phyloP scores from a whole-genome alignment of 805 yeast species.

The Cyberlindnera veronae region DNA sequence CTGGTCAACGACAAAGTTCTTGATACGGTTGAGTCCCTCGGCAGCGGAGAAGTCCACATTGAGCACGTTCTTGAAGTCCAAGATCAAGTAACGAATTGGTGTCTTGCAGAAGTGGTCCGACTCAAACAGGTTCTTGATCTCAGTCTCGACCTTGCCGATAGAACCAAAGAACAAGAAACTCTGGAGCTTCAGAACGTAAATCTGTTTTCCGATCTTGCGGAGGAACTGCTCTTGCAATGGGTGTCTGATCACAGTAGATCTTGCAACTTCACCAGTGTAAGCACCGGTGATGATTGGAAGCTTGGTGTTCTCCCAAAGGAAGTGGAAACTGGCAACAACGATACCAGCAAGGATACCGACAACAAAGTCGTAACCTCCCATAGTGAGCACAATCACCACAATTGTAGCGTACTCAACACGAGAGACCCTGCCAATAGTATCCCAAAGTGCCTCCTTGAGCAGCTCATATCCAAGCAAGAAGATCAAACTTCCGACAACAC shows the following conservation, averaged over 20 bases:
- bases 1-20: conserved; percentile 68
- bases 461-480: conserved; percentile 89
- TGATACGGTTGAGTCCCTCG: conserved; percentile 86
- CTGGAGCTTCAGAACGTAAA: conserved; percentile 79
- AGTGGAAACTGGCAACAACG: conserved; percentile 87
- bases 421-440: conserved; percentile 74
- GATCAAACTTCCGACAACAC: conserved; percentile 92
- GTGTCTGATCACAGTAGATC: conserved; percentile 90
- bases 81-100: conserved; percentile 74
- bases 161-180: conserved; percentile 95
- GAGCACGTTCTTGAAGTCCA: conserved; percentile 81
- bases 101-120: conserved; percentile 33
- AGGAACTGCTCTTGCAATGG: conserved; percentile 84
- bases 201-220: conserved; percentile 84
- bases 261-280: conserved; percentile 82
- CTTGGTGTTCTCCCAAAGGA: conserved; percentile 88
- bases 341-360: conserved; percentile 89
- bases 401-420: conserved; percentile 82
- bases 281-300: conserved; percentile 77
- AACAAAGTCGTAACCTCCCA: conserved; percentile 96
- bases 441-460: conserved; percentile 78
- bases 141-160: conserved; percentile 83
- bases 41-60: conserved; percentile 92
- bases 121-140: conserved; percentile 64
- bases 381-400: conserved; percentile 79